Base-by-base conservation (phyloP, 192 early-diverging fungal species). In the Allomyces arbusculus region DNA sequence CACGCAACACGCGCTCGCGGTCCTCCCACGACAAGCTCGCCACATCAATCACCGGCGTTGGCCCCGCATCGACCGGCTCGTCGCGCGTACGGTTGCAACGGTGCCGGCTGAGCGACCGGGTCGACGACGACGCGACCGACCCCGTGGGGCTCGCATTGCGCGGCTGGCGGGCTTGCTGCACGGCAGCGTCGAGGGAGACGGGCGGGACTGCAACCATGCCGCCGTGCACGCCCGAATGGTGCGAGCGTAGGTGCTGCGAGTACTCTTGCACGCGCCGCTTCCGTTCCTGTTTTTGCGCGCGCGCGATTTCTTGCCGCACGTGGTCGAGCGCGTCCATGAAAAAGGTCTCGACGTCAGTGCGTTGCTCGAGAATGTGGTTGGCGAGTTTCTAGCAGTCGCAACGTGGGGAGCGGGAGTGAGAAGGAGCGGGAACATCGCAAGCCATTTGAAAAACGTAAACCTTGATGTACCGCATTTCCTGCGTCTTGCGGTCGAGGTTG, bases 401-500 rank as follows among this genome's bases (percentile, higher is more conserved):
- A 40, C 3, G 33, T 40, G 33, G 33, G 33, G 33, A 40, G 8
- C 7, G 33, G 33, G 33, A 40, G 33, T 40, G 33, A 40, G 33
- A 3, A 40, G 33, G 7, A 40, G 33, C 33, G 33, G 33, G 3
- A 8, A 7, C 33, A 40, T 40, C 33, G 19, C 33, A 7, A 3
- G 33, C 33, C 33, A 8, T 3, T 40, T 8, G 33, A 14, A 16
- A 58, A 50, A 61, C 19, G 4, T 50, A 9, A 44, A 83, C 79
- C 68, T 78, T 80, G 70, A 84, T 83, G 65, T 84, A 79, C 65
- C 68, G 75, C 79, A 82, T 84, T 67, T 84, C 81, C 14, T 67
- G 50, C 7, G 74, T 71, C 65, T 78, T 83, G 1, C 74, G 64
- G 14, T 66, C 65, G 10, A 84, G 63, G 28, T 67, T 72, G 26